Evolutionary conservation across 1,139 yeast species (phyloP).

Genomic region (Protomyces gravidus): DNA sequence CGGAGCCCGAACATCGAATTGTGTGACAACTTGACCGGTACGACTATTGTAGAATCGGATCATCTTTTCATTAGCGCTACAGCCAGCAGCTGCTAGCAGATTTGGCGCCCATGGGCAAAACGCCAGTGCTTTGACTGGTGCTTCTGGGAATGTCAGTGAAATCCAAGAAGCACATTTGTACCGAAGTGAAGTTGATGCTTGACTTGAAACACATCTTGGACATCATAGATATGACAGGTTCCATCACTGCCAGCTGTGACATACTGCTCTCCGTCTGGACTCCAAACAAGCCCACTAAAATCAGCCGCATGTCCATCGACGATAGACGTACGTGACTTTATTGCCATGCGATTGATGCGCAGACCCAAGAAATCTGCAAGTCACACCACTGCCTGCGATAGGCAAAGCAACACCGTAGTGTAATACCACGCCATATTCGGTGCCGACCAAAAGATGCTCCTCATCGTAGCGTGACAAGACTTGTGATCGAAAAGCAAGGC

Average conservation of each 20-base stretch:
- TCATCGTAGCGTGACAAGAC: not conserved
- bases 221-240: conserved; percentile 20
- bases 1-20: conserved; percentile 61
- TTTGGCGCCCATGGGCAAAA: conserved; percentile 67
- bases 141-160: conserved; percentile 35
- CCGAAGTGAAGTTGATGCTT: not conserved
- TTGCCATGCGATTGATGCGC: conserved; percentile 2
- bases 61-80: conserved; percentile 86
- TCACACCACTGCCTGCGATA: not conserved
- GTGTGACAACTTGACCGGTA: conserved; percentile 63
- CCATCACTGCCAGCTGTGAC: conserved; percentile 32
- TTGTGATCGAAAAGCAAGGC: conserved; percentile 9
- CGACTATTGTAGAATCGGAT: conserved; percentile 77
- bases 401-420: not conserved
- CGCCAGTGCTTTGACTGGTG: conserved; percentile 58
- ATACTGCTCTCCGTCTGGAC: conserved; percentile 26
- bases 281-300: conserved; percentile 31
- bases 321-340: conserved; percentile 14
- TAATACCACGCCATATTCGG: conserved; percentile 12
- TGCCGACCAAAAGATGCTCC: conserved; percentile 24
- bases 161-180: not conserved
- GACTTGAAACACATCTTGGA: not conserved
- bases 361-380: not conserved
- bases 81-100: conserved; percentile 71
- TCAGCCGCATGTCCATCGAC: not conserved